These are phyloP conservation scores for Noccaea caerulescens DNA, from an alignment of 345 rosid genomes.

Conservation along the genomic window DNA sequence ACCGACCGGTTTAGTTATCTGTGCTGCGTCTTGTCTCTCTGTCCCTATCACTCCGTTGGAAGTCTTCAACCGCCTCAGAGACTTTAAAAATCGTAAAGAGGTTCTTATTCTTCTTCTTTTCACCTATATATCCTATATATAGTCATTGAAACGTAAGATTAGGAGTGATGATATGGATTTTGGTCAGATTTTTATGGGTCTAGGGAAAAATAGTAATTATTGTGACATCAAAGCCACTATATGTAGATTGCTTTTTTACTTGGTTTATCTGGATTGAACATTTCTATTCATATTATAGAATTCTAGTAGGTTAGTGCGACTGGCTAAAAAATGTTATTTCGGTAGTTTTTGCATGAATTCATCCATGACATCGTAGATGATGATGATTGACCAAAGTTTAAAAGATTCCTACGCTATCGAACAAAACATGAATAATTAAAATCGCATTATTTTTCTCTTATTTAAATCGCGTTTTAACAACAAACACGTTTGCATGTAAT, in stretches of 20 bases:
- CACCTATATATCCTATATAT: not conserved
- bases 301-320: not conserved
- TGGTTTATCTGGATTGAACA: too few species aligned
- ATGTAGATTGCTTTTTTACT: too few species aligned
- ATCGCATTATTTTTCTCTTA: not conserved
- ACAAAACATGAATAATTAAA: not conserved
- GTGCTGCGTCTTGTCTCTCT: conserved; percentile 69
- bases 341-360: not conserved
- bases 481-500: conserved; percentile 28
- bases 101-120: conserved; percentile 36
- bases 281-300: not conserved
- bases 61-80: conserved; percentile 54
- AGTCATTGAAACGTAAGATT: not conserved
- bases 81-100: conserved; percentile 50
- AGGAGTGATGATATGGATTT: not conserved
- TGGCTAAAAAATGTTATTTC: not conserved
- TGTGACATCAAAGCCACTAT: too few species aligned
- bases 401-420: not conserved
- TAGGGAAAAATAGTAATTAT: too few species aligned
- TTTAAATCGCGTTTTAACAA: not conserved
- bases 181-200: too few species aligned
- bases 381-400: not conserved
- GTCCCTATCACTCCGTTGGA: conserved; percentile 52
- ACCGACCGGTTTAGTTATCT: conserved; percentile 54
- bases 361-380: not conserved